These are phyloP conservation scores for Ceriops decandra DNA, from an alignment of 345 rosid species.

Conservation along the genomic window DNA sequence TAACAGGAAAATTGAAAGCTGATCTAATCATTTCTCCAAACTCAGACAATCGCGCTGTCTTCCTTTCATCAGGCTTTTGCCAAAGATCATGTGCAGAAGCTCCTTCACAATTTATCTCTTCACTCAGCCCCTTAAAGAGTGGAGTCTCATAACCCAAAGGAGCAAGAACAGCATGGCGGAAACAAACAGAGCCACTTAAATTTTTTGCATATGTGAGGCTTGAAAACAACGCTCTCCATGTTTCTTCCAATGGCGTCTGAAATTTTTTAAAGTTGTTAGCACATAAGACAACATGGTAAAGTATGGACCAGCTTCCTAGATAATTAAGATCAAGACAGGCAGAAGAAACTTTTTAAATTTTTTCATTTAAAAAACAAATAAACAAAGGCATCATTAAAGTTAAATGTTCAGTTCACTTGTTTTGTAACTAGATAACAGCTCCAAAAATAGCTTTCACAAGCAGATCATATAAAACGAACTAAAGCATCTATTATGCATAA, in stretches of 20 bases:
- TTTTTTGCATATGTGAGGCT: constrained; percentile 69
- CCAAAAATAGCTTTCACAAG: too few relatives aligned
- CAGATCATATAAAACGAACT: too few relatives aligned
- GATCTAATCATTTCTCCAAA: constrained; percentile 93
- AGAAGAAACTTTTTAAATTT: too few relatives aligned
- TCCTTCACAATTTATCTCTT: constrained; percentile 57
- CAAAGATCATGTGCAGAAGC: constrained; percentile 59
- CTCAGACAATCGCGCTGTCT: constrained; percentile 75
- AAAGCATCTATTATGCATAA: too few relatives aligned
- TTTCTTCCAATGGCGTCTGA: constrained; percentile 84
- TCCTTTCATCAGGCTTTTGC: constrained; percentile 56
- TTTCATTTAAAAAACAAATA: too few relatives aligned
- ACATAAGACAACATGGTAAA: constrained; percentile 4
- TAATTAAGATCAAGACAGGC: background rate
- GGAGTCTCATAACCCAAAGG: constrained; percentile 90
- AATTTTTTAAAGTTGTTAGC: constrained; percentile 12
- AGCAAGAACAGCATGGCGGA: constrained; percentile 69
- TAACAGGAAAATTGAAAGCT: constrained; percentile 63
- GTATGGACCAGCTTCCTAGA: background rate
- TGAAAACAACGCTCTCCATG: constrained; percentile 84
- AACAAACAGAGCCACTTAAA: constrained; percentile 76
- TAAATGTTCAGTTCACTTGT: too few relatives aligned
- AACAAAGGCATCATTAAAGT: too few relatives aligned
- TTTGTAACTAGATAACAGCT: too few relatives aligned
- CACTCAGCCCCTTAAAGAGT: constrained; percentile 67